Base-by-base conservation (phyloP, 306 rosid genomes). In the Elaeagnus macrophylla region DNA sequence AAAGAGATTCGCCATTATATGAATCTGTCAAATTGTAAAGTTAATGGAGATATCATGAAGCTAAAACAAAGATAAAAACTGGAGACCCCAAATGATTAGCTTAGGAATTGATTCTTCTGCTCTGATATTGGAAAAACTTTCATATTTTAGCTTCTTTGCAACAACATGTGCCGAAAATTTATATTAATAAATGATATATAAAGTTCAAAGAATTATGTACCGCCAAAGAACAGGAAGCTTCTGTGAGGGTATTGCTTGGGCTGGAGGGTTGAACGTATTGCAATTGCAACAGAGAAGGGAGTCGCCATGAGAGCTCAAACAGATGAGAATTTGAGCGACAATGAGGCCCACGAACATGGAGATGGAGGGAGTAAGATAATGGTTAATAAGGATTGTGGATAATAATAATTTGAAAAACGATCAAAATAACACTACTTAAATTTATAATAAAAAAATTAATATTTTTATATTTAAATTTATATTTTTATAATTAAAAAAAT, bases 271-370 rank as follows among this genome's bases (percentile, higher is more conserved):
- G 79, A 78, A 11, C 94, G 86, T 20, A 71, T 59, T 5, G 77
- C 61, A n/a, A 72, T 59, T 13, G 86, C 65, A 9, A 79, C 68
- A 63, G 84, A 77, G 79, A 78, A 74, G 14, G 81, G 56, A 38
- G 89, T 61, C 62, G 95, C 95, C 96, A 91, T 87, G 73, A 70
- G 71, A 51, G 61, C 63, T 50, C 41, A 40, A 55, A 64, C 10
- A 8, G 13, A 41, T 32, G 15, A 59, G 43, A 43, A 9, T 25
- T 20, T 62, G 17, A 8, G 44, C 60, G 37, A 11, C 38, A 6
- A 58, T 19, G 62, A 51, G 43, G 19, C 7, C 25, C 1, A 12
- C 32, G 44, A 25, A 7, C 17, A 48, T 37, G 63, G 12, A 39
- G 53, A 48, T 37, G 63, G 12, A 39, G 53, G 48, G n/a, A 37